Base-by-base conservation (phyloP, 2,329 filamentous ascomycete species). In the Trichoderma koningiopsis region DNA sequence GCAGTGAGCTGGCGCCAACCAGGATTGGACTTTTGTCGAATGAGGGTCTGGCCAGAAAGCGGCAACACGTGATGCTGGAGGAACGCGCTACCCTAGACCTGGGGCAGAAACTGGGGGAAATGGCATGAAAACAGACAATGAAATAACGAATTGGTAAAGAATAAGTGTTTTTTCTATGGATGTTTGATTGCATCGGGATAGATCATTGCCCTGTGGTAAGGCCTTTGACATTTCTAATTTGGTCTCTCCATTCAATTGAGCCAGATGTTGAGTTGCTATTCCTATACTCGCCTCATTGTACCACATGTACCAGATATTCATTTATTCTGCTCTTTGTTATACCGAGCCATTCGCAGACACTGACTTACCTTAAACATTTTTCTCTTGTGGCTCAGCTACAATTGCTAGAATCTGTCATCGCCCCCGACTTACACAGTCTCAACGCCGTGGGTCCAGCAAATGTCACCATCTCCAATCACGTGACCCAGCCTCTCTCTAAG, bases 381-480 rank as follows among this genome's bases (percentile, higher is more conserved):
- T 22, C n/a, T 22, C n/a, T 11, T 3, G n/a, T n/a, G 14, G 8
- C 3, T 49, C n/a, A 22, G 43, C 10, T 3, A 11, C 10, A 49
- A 2, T 8, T 27, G 40, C 53, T 16, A 68, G 5, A 19, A 19
- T 13, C 19, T 7, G 22, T 22, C 43, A 22, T 10, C 10, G 2
- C n/a, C n/a, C 4, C 37, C 37, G 37, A 43, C 37, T 43, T 49
- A 49, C 43, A n/a, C 43, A 49, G 43, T 22, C 3, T n/a, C 1
- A 29, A n/a, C n/a, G 2, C 22, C 31, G 56, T 60, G 57, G 65
- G 37, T 8, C 56, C 16, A 49, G 52, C 52, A 57, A 29, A 62
- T 63, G 53, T 57, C 58, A 57, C 52, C 33, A 64, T 33, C 24
- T n/a, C 11, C 13, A 16, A 68, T 61, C 65, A 68, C 66, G 66